Conservation (phyloP, 768 basidiomycete genomes). For the Solioccasus polychromus region DNA sequence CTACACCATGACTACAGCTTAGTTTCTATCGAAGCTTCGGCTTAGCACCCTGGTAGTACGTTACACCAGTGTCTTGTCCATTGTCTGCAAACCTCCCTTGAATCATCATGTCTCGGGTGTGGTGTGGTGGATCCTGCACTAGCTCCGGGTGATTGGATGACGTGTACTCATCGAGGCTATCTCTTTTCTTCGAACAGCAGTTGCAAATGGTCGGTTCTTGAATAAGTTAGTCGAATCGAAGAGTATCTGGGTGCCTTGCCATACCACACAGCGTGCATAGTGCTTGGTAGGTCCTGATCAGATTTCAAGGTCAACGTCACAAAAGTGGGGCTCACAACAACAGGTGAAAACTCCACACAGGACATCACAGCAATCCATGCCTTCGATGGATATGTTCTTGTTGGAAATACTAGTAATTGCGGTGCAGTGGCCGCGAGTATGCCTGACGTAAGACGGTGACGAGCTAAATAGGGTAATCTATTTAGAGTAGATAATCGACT, state of each 20-base stretch:
- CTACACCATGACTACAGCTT: not conserved
- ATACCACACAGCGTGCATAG: conserved; percentile 18
- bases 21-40: conserved; percentile 8
- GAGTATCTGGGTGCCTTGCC: not conserved
- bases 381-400: too few species aligned
- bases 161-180: not conserved
- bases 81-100: conserved; percentile 13
- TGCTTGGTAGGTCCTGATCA: conserved; percentile 1
- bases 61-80: not conserved
- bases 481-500: too few species aligned
- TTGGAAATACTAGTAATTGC: too few species aligned
- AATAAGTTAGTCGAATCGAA: conserved; percentile 1
- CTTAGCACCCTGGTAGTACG: conserved; percentile 18
- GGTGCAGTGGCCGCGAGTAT: too few species aligned
- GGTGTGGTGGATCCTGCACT: conserved; percentile 18
- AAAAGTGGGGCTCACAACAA: conserved; percentile 10
- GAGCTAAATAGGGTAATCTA: too few species aligned
- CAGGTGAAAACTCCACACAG: conserved; percentile 19
- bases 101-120: conserved; percentile 10
- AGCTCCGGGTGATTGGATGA: conserved; percentile 1
- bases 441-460: too few species aligned
- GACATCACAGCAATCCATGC: conserved; percentile 26
- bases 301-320: not conserved
- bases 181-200: conserved; percentile 14
- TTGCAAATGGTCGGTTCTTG: conserved; percentile 14